Percentiles rank a stretch among this genome's conserved stretches.
These are phyloP conservation scores for Dryadomyces quercivorus DNA, from an alignment of 2,329 filamentous ascomycete genomes.

Conservation along the genomic window DNA sequence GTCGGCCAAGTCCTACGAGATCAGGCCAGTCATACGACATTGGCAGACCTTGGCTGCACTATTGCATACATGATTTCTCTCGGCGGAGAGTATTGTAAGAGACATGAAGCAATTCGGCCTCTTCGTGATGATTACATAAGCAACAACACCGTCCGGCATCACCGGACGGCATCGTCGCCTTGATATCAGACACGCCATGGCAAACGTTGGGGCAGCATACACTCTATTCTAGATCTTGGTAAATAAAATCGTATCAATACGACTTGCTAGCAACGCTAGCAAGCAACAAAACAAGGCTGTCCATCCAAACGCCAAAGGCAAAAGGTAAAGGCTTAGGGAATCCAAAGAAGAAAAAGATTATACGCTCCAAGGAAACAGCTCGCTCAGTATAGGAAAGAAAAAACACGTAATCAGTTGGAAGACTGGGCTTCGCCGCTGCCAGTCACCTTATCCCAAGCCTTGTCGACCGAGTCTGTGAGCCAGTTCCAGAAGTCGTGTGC, in stretches of 20 bases:
- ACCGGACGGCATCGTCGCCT: no score
- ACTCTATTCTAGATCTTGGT: background rate
- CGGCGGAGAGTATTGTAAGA: no score
- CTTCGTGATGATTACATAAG: background rate
- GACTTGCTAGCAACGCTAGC: no score
- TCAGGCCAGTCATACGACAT: no score
- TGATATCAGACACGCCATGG: no score
- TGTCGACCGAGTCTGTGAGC: slow-evolving; percentile 34
- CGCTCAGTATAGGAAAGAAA: background rate
- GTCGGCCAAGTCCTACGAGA: background rate
- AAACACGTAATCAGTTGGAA: background rate
- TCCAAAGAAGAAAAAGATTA: no score
- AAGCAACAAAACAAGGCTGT: no score
- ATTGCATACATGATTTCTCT: no score
- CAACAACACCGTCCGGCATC: background rate
- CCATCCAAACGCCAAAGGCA: background rate
- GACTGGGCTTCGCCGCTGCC: background rate
- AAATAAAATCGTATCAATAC: background rate
- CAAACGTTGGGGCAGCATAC: background rate
- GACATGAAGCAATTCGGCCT: background rate
- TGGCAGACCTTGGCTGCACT: no score
- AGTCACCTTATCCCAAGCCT: slow-evolving; percentile 33
- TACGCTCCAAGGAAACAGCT: background rate
- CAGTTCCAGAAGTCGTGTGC: slow-evolving; percentile 33
- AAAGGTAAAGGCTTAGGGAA: no score